Evolutionary conservation across 768 basidiomycete species (phyloP).

Genomic region (Hortiboletus campestris): DNA sequence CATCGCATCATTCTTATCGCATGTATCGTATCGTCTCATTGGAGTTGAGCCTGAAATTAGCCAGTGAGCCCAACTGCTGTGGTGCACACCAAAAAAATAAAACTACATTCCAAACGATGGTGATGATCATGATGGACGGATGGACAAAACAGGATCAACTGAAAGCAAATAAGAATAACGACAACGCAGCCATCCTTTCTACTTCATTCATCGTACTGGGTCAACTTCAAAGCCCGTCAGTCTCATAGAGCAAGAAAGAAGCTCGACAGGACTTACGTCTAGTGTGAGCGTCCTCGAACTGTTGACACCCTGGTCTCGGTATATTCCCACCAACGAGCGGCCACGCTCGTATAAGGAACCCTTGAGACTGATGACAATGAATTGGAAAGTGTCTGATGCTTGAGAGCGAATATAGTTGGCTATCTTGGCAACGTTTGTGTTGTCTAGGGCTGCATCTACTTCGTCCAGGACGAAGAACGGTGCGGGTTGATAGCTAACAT

Average conservation of each 20-base stretch:
- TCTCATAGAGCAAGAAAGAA: background rate
- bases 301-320: constrained; percentile 91
- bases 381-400: constrained; percentile 85
- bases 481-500: constrained; percentile 82
- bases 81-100: background rate
- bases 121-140: too few species aligned
- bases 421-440: constrained; percentile 96
- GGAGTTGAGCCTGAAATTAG: background rate
- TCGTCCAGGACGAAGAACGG: constrained; percentile 99
- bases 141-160: constrained; percentile 5
- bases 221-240: constrained; percentile 21
- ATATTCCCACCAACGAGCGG: constrained; percentile 89
- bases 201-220: constrained; percentile 28
- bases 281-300: constrained; percentile 90
- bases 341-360: constrained; percentile 89
- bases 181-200: constrained; percentile 2
- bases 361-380: constrained; percentile 96
- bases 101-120: constrained; percentile 1
- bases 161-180: constrained; percentile 27
- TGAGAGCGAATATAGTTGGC: constrained; percentile 90
- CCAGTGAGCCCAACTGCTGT: too few species aligned
- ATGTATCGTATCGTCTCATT: background rate
- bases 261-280: constrained; percentile 54
- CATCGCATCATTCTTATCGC: background rate
- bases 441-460: constrained; percentile 96